A percentile compares a stretch with the other conserved stretches of the same genome.
phyloP scores from a whole-genome alignment of 495 filamentous ascomycete genomes.

The Aspergillus hancockii region DNA sequence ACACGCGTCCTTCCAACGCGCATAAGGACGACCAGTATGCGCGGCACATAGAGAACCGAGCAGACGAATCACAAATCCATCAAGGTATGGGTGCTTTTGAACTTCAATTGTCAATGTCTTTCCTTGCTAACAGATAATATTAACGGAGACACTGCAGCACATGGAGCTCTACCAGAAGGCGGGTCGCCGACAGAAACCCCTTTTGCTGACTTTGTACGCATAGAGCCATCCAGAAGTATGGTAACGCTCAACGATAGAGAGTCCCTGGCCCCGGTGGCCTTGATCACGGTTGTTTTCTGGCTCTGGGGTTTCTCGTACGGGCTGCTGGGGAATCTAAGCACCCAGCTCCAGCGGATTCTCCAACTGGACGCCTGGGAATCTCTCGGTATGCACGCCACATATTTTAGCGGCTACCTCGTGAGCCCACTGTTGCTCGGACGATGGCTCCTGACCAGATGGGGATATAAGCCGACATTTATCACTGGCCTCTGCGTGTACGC shows the following conservation, averaged over 20 bases:
- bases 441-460: conserved; percentile 58
- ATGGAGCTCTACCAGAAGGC: conserved; percentile 32
- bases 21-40: too few species aligned
- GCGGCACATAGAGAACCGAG: too few species aligned
- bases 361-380: conserved; percentile 49
- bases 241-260: conserved; percentile 59
- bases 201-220: conserved; percentile 82
- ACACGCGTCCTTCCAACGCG: too few species aligned
- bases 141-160: conserved; percentile 29
- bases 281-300: conserved; percentile 78
- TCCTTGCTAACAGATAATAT: too few species aligned
- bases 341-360: conserved; percentile 52
- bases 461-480: conserved; percentile 68
- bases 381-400: conserved; percentile 62
- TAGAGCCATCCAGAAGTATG: conserved; percentile 77
- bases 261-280: conserved; percentile 55
- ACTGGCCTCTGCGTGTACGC: conserved; percentile 65
- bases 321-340: conserved; percentile 73
- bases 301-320: conserved; percentile 88
- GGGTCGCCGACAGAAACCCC: conserved; percentile 32
- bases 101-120: too few species aligned
- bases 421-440: conserved; percentile 60
- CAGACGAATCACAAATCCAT: too few species aligned
- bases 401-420: conserved; percentile 62
- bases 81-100: too few species aligned